phyloP scores from a whole-genome alignment of 2,329 filamentous ascomycete species.

The Teratosphaeria viscida region DNA sequence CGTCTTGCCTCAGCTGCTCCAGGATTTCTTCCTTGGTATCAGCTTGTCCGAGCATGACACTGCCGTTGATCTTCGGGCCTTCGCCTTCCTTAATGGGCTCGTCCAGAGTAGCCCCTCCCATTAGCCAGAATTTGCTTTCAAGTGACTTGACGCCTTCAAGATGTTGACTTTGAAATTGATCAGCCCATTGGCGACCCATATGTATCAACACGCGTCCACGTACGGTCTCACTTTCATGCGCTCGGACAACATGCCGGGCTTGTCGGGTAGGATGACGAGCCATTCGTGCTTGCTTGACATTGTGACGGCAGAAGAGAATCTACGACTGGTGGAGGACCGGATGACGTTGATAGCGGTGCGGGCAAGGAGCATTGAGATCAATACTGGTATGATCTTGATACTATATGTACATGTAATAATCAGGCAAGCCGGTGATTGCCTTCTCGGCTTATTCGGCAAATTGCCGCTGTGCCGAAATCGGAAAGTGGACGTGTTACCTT shows the following conservation, averaged over 20 bases:
- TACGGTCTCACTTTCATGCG: constrained; percentile 34
- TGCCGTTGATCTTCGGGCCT: constrained; percentile 62
- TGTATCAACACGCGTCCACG: constrained; percentile 2
- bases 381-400: background rate
- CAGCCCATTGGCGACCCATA: background rate
- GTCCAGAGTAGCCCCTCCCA: constrained; percentile 60
- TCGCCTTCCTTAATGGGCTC: constrained; percentile 53
- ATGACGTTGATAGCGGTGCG: background rate
- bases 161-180: constrained; percentile 34
- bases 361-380: background rate
- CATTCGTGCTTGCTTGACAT: constrained; percentile 36
- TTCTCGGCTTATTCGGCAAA: background rate
- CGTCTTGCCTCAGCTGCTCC: constrained; percentile 56
- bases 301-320: constrained; percentile 12
- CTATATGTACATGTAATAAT: background rate
- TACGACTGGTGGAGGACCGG: background rate
- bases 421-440: background rate
- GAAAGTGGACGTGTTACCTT: background rate
- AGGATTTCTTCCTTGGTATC: constrained; percentile 59
- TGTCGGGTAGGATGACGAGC: constrained; percentile 41
- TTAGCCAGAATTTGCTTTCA: constrained; percentile 48
- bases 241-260: constrained; percentile 30
- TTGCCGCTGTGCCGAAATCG: background rate
- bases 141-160: constrained; percentile 45
- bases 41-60: constrained; percentile 57